A percentile compares a stretch with the other conserved stretches of the same genome.
These are phyloP conservation scores for Nothophaeocryptopus gaeumannii DNA, from an alignment of 2,329 filamentous ascomycete species.

Conservation along the genomic window DNA sequence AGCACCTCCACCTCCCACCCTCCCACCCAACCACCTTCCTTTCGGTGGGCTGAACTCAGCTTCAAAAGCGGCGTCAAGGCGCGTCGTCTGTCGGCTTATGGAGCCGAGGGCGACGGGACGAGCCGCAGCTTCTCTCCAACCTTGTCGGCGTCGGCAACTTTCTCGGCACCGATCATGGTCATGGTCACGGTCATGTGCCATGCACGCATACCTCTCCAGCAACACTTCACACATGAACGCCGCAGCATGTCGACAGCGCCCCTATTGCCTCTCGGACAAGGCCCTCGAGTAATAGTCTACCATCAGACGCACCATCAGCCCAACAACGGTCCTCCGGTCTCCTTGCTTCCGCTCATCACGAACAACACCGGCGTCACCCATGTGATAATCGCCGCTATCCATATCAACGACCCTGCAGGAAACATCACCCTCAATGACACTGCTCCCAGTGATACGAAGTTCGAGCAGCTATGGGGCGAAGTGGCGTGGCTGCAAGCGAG, in stretches of 20 bases:
- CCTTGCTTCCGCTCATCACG: conserved; percentile 59
- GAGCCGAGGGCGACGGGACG: not conserved
- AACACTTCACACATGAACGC: not conserved
- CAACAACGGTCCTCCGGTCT: conserved; percentile 53
- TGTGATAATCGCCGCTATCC: conserved; percentile 81
- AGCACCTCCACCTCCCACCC: no score
- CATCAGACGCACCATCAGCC: conserved; percentile 63
- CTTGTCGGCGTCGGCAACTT: no score
- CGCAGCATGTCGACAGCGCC: conserved; percentile 11
- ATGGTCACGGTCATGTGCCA: no score
- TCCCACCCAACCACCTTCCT: no score
- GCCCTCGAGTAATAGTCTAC: conserved; percentile 54
- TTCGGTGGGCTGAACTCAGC: no score
- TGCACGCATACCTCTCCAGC: no score
- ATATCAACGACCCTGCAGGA: conserved; percentile 67
- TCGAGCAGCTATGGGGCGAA: conserved; percentile 75
- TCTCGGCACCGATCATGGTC: no score
- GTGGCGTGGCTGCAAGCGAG: conserved; percentile 66
- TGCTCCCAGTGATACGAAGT: conserved; percentile 60
- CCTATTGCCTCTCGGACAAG: conserved; percentile 37
- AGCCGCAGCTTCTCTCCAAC: no score
- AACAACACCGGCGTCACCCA: conserved; percentile 68
- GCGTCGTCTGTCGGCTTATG: not conserved
- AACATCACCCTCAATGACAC: conserved; percentile 79
- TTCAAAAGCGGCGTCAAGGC: no score